phyloP scores from a whole-genome alignment of 352 stramenopile genomes.

The Pythium grandisporangium region DNA sequence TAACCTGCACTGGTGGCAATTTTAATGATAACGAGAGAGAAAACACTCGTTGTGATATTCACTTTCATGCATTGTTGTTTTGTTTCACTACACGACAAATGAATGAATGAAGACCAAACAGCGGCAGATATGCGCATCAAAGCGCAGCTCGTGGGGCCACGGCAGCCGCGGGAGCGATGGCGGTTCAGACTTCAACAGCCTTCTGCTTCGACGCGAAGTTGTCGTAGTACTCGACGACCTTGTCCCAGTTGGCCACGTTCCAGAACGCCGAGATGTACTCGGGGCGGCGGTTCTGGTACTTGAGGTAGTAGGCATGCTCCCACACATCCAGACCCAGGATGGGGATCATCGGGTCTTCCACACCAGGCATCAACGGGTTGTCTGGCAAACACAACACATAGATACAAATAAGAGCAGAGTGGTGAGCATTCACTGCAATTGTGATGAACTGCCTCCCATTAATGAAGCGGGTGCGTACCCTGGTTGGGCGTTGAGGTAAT shows the following conservation, averaged over 20 bases:
- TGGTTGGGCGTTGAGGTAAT: conserved; percentile 96
- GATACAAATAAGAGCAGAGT: background rate
- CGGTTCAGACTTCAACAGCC: conserved; percentile 76
- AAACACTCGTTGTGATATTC: no score
- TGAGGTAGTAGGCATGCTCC: conserved; percentile 96
- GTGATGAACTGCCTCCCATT: no score
- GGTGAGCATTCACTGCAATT: background rate
- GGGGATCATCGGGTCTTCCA: conserved; percentile 79
- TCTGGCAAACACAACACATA: conserved; percentile 16
- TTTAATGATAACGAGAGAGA: no score
- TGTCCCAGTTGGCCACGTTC: conserved; percentile 96
- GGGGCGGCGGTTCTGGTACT: conserved; percentile 95
- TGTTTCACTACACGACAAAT: no score
- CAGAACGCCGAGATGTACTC: conserved; percentile 97
- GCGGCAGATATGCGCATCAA: no score
- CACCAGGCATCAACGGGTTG: conserved; percentile 80
- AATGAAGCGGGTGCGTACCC: conserved; percentile 19
- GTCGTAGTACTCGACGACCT: conserved; percentile 90
- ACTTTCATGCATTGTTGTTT: no score
- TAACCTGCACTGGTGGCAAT: no score
- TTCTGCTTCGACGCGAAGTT: conserved; percentile 80
- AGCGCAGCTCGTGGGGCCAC: no score
- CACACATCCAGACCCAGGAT: conserved; percentile 95
- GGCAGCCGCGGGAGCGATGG: no score
- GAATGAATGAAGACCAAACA: no score